phyloP scores from a whole-genome alignment of 2,329 filamentous ascomycete genomes.

The Ceratocystis lukuohia region DNA sequence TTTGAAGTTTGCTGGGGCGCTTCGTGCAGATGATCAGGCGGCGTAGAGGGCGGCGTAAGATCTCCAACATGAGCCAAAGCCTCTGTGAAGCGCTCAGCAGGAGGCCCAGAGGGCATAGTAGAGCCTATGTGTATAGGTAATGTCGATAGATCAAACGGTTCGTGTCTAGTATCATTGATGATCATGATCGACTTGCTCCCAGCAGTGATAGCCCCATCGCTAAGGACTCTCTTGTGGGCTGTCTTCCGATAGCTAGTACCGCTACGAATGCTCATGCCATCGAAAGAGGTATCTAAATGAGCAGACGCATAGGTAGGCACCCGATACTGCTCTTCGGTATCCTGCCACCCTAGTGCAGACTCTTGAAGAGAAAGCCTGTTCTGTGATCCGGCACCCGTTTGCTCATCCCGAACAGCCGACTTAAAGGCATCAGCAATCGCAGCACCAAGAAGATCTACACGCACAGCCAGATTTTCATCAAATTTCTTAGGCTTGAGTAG shows the following conservation, averaged over 20 bases:
- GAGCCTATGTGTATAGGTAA: constrained; percentile 34
- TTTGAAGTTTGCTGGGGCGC: constrained; percentile 44
- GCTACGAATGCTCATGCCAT: constrained; percentile 30
- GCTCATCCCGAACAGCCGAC: constrained; percentile 55
- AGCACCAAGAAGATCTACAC: constrained; percentile 73
- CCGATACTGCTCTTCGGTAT: neutral
- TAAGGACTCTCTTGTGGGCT: constrained; percentile 30
- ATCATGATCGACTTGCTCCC: constrained; percentile 89
- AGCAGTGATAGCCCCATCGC: constrained; percentile 50
- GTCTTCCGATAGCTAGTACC: constrained; percentile 14
- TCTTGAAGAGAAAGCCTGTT: constrained; percentile 5
- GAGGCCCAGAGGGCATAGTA: constrained; percentile 27
- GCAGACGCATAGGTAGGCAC: neutral
- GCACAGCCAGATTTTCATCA: constrained; percentile 40
- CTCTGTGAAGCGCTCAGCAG: constrained; percentile 42
- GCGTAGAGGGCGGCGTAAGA: constrained; percentile 48
- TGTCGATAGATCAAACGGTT: constrained; percentile 35
- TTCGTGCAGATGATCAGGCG: constrained; percentile 34
- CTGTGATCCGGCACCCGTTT: constrained; percentile 23
- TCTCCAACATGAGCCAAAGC: constrained; percentile 38
- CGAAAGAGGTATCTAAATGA: constrained; percentile 32
- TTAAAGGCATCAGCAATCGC: constrained; percentile 68
- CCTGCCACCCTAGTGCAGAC: neutral
- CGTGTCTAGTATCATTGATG: constrained; percentile 48
- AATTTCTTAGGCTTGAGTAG: constrained; percentile 36